Evolutionary conservation across 768 basidiomycete species (phyloP).

Genomic region (Peribolospora kevripleyi): DNA sequence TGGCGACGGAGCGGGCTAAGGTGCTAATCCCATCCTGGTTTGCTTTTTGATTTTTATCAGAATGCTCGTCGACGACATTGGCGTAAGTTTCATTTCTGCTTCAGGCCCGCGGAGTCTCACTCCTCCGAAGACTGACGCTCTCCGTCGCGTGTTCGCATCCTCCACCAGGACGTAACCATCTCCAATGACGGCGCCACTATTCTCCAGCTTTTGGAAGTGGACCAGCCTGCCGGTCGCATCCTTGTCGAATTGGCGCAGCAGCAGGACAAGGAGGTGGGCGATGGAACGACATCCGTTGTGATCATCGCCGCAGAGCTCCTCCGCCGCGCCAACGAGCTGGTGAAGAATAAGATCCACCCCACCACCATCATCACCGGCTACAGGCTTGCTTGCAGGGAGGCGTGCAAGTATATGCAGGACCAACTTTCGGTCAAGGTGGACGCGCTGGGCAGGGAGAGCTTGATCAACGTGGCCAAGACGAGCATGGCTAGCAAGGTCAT

Average conservation of each 20-base stretch:
- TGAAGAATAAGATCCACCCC: slow-evolving; percentile 93
- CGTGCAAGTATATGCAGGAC: slow-evolving; percentile 93
- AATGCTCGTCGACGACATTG: slow-evolving; percentile 90
- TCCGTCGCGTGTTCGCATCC: neutral
- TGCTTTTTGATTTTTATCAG: slow-evolving; percentile 13
- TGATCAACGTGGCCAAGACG: slow-evolving; percentile 92
- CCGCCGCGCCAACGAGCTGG: slow-evolving; percentile 86
- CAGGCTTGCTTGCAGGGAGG: slow-evolving; percentile 84
- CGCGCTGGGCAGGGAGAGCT: slow-evolving; percentile 61
- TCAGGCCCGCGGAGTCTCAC: neutral
- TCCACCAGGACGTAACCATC: slow-evolving; percentile 76
- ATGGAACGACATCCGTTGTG: slow-evolving; percentile 96
- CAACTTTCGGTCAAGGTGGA: slow-evolving; percentile 90
- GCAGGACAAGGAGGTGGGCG: slow-evolving; percentile 92
- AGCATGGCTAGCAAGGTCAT: slow-evolving; percentile 99
- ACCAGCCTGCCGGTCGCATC: slow-evolving; percentile 89
- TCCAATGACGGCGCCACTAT: slow-evolving; percentile 99
- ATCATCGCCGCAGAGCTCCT: slow-evolving; percentile 93
- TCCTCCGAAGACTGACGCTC: neutral
- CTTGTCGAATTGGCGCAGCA: slow-evolving; percentile 97
- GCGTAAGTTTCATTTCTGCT: slow-evolving; percentile 31
- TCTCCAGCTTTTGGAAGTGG: slow-evolving; percentile 70
- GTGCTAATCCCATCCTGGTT: neutral
- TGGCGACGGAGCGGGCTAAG: neutral
- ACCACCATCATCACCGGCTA: slow-evolving; percentile 99